Percentiles rank a stretch among this genome's conserved stretches.
These are phyloP conservation scores for Trypanosomatidae sp. DNA, from an alignment of 208 protist genomes.

Conservation along the genomic window DNA sequence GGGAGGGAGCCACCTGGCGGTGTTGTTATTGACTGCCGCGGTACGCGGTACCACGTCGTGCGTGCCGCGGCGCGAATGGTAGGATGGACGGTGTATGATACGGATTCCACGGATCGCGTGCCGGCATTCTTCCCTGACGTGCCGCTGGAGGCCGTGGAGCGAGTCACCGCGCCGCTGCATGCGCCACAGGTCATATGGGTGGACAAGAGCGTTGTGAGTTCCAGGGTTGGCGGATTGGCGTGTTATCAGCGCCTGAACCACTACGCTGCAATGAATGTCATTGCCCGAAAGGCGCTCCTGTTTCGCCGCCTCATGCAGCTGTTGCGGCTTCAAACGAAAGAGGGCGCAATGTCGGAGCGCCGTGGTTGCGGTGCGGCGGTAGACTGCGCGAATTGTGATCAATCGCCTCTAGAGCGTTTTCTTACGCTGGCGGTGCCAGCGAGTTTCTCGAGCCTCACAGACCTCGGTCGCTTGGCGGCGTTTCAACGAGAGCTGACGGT, in stretches of 20 bases:
- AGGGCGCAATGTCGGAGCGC: neutral
- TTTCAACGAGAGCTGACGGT: slow-evolving; percentile 17
- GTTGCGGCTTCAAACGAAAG: neutral
- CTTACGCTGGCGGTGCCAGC: slow-evolving; percentile 35
- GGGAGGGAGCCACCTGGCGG: neutral
- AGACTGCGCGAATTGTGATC: neutral
- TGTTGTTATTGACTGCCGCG: slow-evolving; percentile 55
- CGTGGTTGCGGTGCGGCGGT: neutral
- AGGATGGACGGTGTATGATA: slow-evolving; percentile 70
- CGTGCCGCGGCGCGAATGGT: slow-evolving; percentile 52
- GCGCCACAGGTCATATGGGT: slow-evolving; percentile 87
- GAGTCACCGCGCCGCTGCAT: slow-evolving; percentile 12
- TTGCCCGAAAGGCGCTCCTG: slow-evolving; percentile 90
- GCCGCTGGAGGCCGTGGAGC: slow-evolving; percentile 1
- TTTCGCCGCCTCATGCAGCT: slow-evolving; percentile 82
- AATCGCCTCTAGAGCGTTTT: slow-evolving; percentile 5
- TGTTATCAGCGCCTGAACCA: slow-evolving; percentile 93
- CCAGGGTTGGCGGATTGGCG: slow-evolving; percentile 59
- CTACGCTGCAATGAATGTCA: slow-evolving; percentile 87
- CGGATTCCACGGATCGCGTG: slow-evolving; percentile 27
- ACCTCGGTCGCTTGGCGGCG: slow-evolving; percentile 30
- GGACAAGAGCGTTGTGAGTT: slow-evolving; percentile 74
- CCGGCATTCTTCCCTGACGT: slow-evolving; percentile 44
- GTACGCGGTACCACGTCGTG: slow-evolving; percentile 85
- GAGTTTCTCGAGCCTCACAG: slow-evolving; percentile 55